phyloP scores from a whole-genome alignment of 108 stramenopile genomes.

The Parietichytrium sp. region DNA sequence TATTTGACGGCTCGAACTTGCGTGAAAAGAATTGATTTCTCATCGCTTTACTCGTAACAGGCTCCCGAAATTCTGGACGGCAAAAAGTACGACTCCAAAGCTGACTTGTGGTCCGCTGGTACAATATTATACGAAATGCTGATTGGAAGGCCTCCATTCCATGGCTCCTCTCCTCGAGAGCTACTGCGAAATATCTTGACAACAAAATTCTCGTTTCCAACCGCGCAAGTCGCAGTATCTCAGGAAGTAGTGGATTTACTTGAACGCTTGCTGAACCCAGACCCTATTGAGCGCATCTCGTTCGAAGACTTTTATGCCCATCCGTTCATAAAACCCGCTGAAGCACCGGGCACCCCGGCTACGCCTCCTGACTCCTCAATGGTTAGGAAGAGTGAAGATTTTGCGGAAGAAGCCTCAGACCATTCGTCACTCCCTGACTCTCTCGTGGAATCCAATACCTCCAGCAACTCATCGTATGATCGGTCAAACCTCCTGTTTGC shows the following conservation, averaged over 20 bases:
- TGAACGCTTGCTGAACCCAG: neutral
- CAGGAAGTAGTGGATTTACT: neutral
- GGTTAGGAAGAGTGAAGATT: too few relatives aligned
- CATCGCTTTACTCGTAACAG: too few relatives aligned
- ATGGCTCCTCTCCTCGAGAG: neutral
- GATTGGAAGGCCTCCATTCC: conserved; percentile 44
- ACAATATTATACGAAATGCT: conserved; percentile 96
- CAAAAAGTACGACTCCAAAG: conserved; percentile 87
- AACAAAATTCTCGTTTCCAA: neutral
- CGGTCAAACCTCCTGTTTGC: too few relatives aligned
- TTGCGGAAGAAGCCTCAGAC: too few relatives aligned
- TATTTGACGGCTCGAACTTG: conserved; percentile 56
- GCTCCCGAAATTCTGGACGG: conserved; percentile 33
- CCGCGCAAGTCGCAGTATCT: neutral
- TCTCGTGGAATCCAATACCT: too few relatives aligned
- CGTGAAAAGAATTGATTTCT: too few relatives aligned
- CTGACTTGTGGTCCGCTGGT: conserved; percentile 95
- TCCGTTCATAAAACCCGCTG: neutral
- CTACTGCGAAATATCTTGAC: conserved; percentile 7
- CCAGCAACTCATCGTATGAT: too few relatives aligned
- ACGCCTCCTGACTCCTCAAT: too few relatives aligned
- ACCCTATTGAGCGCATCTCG: neutral
- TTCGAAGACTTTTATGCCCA: conserved; percentile 31
- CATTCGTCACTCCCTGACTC: too few relatives aligned
- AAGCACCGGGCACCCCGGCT: too few relatives aligned